Conservation (phyloP, 2,329 filamentous ascomycete species). For the Geosmithia morbida region DNA sequence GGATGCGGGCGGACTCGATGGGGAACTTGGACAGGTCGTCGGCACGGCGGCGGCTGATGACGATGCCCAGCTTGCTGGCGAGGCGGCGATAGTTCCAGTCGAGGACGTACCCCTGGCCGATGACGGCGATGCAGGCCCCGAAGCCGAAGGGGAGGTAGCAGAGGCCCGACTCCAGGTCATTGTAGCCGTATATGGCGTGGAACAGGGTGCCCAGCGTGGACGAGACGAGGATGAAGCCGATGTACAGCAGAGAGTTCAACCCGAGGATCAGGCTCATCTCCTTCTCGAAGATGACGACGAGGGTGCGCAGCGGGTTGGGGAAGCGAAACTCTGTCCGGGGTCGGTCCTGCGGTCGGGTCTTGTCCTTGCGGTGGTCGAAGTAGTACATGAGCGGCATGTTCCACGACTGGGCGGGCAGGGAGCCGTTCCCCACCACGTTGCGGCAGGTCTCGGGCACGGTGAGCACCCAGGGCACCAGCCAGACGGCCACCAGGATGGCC, state of each 20-base stretch:
- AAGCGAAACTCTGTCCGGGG: slow-evolving; percentile 27
- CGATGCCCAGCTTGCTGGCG: slow-evolving; percentile 44
- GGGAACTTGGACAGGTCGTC: slow-evolving; percentile 36
- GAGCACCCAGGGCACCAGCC: slow-evolving; percentile 38
- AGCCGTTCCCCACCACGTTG: slow-evolving; percentile 49
- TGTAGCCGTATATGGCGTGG: slow-evolving; percentile 33
- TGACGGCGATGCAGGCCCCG: slow-evolving; percentile 30
- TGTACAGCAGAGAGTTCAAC: slow-evolving; percentile 38
- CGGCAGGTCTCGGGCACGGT: slow-evolving; percentile 45
- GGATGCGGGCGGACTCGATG: slow-evolving; percentile 38
- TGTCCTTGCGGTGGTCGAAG: slow-evolving; percentile 18
- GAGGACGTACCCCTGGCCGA: slow-evolving; percentile 41
- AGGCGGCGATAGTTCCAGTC: slow-evolving; percentile 60
- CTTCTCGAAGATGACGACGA: slow-evolving; percentile 39
- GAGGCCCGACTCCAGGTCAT: slow-evolving; percentile 34
- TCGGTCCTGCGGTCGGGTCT: slow-evolving; percentile 16
- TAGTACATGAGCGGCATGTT: slow-evolving; percentile 43
- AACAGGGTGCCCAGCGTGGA: slow-evolving; percentile 38
- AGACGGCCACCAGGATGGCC: slow-evolving; percentile 34
- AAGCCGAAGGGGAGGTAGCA: slow-evolving; percentile 40
- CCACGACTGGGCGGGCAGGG: slow-evolving; percentile 39
- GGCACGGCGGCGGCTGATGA: slow-evolving; percentile 43
- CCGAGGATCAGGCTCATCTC: slow-evolving; percentile 38
- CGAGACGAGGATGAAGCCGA: slow-evolving; percentile 39
- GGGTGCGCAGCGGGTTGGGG: slow-evolving; percentile 41